Evolutionary conservation across 2,329 filamentous ascomycete genomes (phyloP).

Genomic region (Sarocladiaceae sp.): DNA sequence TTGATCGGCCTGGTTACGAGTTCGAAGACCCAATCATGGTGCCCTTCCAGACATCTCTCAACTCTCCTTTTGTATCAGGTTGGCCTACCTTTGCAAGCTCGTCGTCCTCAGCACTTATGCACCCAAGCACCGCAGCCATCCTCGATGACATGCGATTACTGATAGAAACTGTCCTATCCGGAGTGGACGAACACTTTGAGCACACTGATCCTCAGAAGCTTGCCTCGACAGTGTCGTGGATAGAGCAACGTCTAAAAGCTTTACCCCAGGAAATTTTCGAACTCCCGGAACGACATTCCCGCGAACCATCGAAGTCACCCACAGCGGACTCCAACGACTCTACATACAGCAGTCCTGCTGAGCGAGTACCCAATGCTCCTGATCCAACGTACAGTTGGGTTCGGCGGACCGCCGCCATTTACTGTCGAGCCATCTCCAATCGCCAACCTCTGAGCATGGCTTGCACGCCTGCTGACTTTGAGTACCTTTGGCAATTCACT

Average conservation of each 20-base stretch:
- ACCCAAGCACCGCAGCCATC: constrained; percentile 41
- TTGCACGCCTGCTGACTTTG: constrained; percentile 34
- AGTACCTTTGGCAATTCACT: constrained; percentile 37
- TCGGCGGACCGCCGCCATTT: constrained; percentile 41
- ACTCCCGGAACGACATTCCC: constrained; percentile 15
- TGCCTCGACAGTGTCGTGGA: constrained; percentile 1
- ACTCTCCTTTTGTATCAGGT: constrained; percentile 41
- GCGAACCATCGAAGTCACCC: no score
- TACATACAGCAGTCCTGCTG: constrained; percentile 14
- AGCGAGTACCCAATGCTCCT: constrained; percentile 17
- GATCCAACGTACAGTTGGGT: constrained; percentile 45
- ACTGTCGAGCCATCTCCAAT: constrained; percentile 39
- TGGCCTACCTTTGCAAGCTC: constrained; percentile 39
- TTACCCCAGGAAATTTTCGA: constrained; percentile 7
- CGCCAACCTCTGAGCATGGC: constrained; percentile 37
- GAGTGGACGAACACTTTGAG: constrained; percentile 6
- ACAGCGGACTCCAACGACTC: constrained; percentile 24
- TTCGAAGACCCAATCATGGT: constrained; percentile 33
- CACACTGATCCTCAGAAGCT: constrained; percentile 4
- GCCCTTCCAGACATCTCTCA: constrained; percentile 39
- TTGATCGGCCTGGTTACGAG: constrained; percentile 35
- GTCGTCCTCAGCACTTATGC: constrained; percentile 37
- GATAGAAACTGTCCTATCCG: constrained; percentile 33
- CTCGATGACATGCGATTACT: constrained; percentile 48
- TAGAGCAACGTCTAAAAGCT: background rate